phyloP scores from a whole-genome alignment of 805 yeast genomes.

The Teunomyces cretensis region DNA sequence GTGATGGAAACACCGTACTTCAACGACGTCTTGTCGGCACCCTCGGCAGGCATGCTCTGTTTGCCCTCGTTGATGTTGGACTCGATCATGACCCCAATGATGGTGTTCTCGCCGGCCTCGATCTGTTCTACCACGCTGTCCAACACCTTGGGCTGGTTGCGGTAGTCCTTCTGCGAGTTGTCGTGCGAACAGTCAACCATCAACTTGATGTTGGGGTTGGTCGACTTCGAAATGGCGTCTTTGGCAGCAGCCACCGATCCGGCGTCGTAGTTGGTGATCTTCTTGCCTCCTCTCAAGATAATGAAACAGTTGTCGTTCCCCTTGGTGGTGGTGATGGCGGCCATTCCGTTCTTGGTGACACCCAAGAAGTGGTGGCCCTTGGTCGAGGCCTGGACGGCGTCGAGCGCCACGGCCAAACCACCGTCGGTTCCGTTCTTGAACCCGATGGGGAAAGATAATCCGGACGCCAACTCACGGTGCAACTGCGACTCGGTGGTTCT shows the following conservation, averaged over 20 bases:
- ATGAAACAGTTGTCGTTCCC: slow-evolving; percentile 95
- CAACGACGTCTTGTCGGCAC: slow-evolving; percentile 54
- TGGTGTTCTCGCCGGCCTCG: slow-evolving; percentile 70
- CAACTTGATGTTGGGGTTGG: slow-evolving; percentile 52
- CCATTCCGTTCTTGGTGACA: slow-evolving; percentile 95
- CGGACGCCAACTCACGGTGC: slow-evolving; percentile 96
- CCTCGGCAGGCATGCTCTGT: slow-evolving; percentile 68
- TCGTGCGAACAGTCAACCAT: slow-evolving; percentile 99
- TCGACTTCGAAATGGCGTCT: slow-evolving; percentile 50
- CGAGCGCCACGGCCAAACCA: slow-evolving; percentile 85
- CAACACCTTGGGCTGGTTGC: slow-evolving; percentile 94
- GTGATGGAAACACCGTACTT: slow-evolving; percentile 96
- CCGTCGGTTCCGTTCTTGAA: slow-evolving; percentile 99
- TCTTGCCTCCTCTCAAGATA: slow-evolving; percentile 93
- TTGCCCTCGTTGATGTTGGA: slow-evolving; percentile 88
- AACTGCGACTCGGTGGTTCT: slow-evolving; percentile 98
- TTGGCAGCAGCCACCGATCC: slow-evolving; percentile 75
- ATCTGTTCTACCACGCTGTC: slow-evolving; percentile 79
- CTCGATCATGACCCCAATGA: slow-evolving; percentile 96
- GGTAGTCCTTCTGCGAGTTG: slow-evolving; percentile 90
- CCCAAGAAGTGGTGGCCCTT: slow-evolving; percentile 95
- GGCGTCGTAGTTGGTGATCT: slow-evolving; percentile 89
- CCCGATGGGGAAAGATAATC: slow-evolving; percentile 97
- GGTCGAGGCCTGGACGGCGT: slow-evolving; percentile 90
- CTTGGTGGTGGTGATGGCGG: slow-evolving; percentile 93